Evolutionary conservation across 768 basidiomycete genomes (phyloP).

Genomic region (Xerocomus brunneocitrinus): DNA sequence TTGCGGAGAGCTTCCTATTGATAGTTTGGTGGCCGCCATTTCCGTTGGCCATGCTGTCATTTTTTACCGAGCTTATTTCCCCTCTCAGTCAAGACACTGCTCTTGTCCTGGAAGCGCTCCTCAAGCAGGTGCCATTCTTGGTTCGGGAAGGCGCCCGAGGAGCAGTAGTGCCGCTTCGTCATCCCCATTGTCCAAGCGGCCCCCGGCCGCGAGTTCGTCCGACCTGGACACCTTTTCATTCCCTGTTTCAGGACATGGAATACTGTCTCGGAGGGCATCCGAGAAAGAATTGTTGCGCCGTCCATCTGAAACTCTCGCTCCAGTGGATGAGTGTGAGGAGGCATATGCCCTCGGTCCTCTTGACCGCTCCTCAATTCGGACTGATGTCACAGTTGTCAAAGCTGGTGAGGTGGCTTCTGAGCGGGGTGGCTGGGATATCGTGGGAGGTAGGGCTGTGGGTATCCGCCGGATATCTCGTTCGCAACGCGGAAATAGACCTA

Average conservation of each 20-base stretch:
- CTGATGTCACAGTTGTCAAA: slow-evolving; percentile 50
- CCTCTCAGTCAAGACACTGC: slow-evolving; percentile 58
- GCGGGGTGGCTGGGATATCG: slow-evolving; percentile 74
- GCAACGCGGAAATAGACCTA: slow-evolving; percentile 28
- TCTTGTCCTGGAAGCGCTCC: slow-evolving; percentile 55
- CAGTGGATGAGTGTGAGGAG: slow-evolving; percentile 30
- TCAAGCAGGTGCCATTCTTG: slow-evolving; percentile 42
- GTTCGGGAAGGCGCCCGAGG: slow-evolving; percentile 53
- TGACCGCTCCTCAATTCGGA: slow-evolving; percentile 34
- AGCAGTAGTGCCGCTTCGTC: slow-evolving; percentile 52
- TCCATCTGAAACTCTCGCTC: slow-evolving; percentile 42
- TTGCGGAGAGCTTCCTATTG: slow-evolving; percentile 64
- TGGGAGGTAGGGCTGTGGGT: slow-evolving; percentile 56
- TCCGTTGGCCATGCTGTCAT: slow-evolving; percentile 61
- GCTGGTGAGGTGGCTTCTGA: slow-evolving; percentile 60
- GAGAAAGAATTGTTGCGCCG: slow-evolving; percentile 60
- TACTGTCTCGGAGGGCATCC: slow-evolving; percentile 67
- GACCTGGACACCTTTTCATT: slow-evolving; percentile 50
- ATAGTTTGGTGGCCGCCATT: slow-evolving; percentile 62
- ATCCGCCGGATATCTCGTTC: slow-evolving; percentile 61
- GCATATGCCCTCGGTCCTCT: slow-evolving; percentile 31
- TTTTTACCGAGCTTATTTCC: slow-evolving; percentile 59
- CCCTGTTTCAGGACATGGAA: slow-evolving; percentile 77
- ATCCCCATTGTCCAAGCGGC: slow-evolving; percentile 45
- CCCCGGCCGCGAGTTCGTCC: slow-evolving; percentile 41